Conservation (phyloP, 306 rosid genomes). For the Medicago truncatula region MtrunA17r5.0-ANR NC_053044.1:58207501-58208000, state of each 20-base stretch:
- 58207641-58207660: background rate
- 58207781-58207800: background rate
- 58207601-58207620: conserved; percentile 27
- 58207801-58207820: background rate
- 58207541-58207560: conserved; percentile 37
- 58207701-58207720: background rate
- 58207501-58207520: conserved; percentile 43
- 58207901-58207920: conserved; percentile 11
- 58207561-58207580: conserved; percentile 41
- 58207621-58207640: background rate
- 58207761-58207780: background rate
- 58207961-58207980: conserved; percentile 3
- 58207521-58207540: conserved; percentile 33
- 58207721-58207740: background rate
- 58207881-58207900: background rate
- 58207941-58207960: conserved; percentile 5
- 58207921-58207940: conserved; percentile 1
- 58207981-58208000: conserved; percentile 8
- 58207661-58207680: background rate
- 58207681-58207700: background rate
- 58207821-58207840: background rate
- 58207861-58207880: background rate
- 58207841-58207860: conserved; percentile 8
- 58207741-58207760: background rate
- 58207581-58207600: conserved; percentile 41